These are phyloP conservation scores for Dendrobium officinale DNA, from an alignment of 106 monocot species.

Conservation along the genomic window DNA sequence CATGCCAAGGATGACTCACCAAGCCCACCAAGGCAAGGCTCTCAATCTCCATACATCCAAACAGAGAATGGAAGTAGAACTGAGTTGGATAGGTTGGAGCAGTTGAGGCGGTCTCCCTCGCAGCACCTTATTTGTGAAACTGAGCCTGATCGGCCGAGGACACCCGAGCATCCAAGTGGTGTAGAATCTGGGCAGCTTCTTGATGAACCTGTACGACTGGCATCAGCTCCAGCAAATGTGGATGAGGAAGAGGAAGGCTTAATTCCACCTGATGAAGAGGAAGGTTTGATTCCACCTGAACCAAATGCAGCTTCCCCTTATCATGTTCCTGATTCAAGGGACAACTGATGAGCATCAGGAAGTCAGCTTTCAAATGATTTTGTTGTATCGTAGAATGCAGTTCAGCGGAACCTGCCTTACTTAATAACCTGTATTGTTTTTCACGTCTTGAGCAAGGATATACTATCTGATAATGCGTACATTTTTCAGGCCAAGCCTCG, in stretches of 20 bases:
- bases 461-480: too few species aligned
- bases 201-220: neutral
- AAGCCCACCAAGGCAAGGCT: constrained; percentile 1
- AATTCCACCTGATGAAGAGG: constrained; percentile 37
- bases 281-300: neutral
- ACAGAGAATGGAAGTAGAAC: constrained; percentile 12
- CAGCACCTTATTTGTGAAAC: neutral
- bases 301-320: neutral
- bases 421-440: too few species aligned
- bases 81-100: neutral
- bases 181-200: neutral
- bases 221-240: neutral
- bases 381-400: neutral
- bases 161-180: neutral
- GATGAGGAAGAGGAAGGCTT: constrained; percentile 57
- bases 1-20: constrained; percentile 2
- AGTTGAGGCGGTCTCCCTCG: neutral
- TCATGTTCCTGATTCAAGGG: neutral
- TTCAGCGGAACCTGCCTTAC: neutral
- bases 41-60: neutral
- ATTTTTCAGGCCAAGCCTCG: too few species aligned
- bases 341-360: neutral
- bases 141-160: neutral
- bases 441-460: too few species aligned
- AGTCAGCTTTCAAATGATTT: neutral